phyloP scores from a whole-genome alignment of 352 stramenopile species.

The Phytopythium mirpurense region DNA sequence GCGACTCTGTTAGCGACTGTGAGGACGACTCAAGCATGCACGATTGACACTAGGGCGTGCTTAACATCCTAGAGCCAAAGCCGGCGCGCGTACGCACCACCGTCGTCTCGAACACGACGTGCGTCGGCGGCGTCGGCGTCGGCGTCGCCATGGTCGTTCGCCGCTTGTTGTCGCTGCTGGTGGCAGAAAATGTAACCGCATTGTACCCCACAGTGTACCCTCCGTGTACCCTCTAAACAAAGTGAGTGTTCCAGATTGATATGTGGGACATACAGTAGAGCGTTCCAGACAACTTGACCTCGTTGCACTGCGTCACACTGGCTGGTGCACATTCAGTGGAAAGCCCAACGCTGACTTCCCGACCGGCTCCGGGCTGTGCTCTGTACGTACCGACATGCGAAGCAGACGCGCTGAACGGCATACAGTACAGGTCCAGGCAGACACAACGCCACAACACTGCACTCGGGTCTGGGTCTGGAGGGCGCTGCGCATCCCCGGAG shows the following conservation, averaged over 20 bases:
- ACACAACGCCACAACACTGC: too few species aligned
- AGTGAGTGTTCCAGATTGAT: not conserved
- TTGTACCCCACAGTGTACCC: not conserved
- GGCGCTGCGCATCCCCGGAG: not conserved
- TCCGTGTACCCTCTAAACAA: too few species aligned
- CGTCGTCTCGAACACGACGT: conserved; percentile 83
- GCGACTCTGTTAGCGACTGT: not conserved
- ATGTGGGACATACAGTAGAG: not conserved
- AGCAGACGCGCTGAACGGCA: not conserved
- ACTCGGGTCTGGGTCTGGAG: too few species aligned
- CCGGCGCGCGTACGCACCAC: conserved; percentile 32
- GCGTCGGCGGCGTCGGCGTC: conserved; percentile 40
- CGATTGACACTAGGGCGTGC: not conserved
- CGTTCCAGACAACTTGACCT: not conserved
- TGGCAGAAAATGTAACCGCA: not conserved
- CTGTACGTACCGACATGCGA: conserved; percentile 1
- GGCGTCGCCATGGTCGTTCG: conserved; percentile 6
- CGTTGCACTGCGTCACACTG: not conserved
- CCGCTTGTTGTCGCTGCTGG: not conserved
- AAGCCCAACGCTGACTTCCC: not conserved
- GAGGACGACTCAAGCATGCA: not conserved
- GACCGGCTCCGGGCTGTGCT: too few species aligned
- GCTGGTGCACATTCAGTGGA: too few species aligned
- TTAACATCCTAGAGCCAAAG: not conserved
- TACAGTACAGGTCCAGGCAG: too few species aligned